Base-by-base conservation (phyloP, 2,329 filamentous ascomycete species). In the Teratosphaeria epicoccoides region DNA sequence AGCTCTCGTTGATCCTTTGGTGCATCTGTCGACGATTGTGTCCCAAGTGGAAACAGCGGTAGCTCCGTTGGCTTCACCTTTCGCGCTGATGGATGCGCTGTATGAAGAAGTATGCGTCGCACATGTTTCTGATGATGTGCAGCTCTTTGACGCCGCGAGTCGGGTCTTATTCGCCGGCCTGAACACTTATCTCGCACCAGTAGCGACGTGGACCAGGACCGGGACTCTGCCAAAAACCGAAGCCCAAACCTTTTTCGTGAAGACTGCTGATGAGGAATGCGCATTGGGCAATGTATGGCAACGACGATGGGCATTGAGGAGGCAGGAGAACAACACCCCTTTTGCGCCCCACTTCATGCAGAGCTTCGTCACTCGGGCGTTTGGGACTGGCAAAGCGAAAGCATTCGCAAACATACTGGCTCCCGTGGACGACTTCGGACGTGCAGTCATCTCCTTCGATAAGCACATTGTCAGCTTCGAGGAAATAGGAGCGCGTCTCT, bases 301-400 rank as follows among this genome's bases (percentile, higher is more conserved):
- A 57, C 77, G 83, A 52, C 82, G 84, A 60, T 96, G 83, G 66
- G 74, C 77, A 22, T 72, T 96, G 12, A 80, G 83, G 24, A 74
- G 72, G 11, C 80, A 82, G 0, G 67, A 76, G 2, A 73, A 81
- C 43, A 81, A 83, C 14, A 70, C 71, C 1, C 67, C 89, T 1
- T 81, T 85, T 59, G 83, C 84, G 0, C 90, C 91, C 0, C 76
- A 71, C 2, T 96, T 95, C 57, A 74, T 96, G 4, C 80, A 83
- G 37, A 77, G 83, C 2, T 79, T 83, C 1, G 81, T 81, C 0
- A 71, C 74, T 23, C 85, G 83, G 55, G 88, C 96, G 33, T 91
- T 95, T 61, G 88, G 84, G 1, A 84, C 88, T 1, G 91, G 91
- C 0, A 96, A 96, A 68, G 94, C 85, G 60, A 83, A 93, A 51